These are phyloP conservation scores for Neonectria punicea DNA, from an alignment of 2,329 filamentous ascomycete genomes.

Conservation along the genomic window DNA sequence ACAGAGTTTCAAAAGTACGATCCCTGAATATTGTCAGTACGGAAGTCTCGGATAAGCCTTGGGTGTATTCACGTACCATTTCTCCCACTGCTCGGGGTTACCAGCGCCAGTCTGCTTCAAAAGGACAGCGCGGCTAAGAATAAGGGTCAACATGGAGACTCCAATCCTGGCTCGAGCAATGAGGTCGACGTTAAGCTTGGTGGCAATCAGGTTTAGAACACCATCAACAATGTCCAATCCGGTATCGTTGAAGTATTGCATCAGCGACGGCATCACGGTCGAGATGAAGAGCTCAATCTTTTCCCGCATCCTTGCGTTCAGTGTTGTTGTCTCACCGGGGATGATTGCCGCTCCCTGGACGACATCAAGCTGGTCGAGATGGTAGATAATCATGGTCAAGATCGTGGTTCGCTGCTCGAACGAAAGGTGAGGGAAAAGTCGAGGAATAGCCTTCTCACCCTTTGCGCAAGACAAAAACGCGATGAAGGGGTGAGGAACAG, in stretches of 20 bases:
- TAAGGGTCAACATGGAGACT: conserved; percentile 89
- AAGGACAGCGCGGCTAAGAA: conserved; percentile 92
- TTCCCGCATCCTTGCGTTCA: conserved; percentile 84
- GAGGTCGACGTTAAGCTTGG: conserved; percentile 84
- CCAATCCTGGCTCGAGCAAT: conserved; percentile 90
- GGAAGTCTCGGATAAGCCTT: background rate
- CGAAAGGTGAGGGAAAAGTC: conserved; percentile 92
- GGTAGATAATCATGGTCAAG: conserved; percentile 93
- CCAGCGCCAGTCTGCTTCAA: conserved; percentile 83
- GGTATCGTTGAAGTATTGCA: conserved; percentile 91
- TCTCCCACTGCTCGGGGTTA: conserved; percentile 78
- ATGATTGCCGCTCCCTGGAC: conserved; percentile 82
- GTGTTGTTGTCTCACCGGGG: conserved; percentile 74
- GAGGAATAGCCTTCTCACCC: conserved; percentile 94
- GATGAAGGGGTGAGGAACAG: conserved; percentile 90
- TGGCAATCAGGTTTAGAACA: conserved; percentile 84
- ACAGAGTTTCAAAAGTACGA: conserved; percentile 84
- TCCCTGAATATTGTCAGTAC: conserved; percentile 64
- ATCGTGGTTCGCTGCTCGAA: conserved; percentile 95
- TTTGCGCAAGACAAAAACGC: conserved; percentile 94
- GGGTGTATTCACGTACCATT: conserved; percentile 70
- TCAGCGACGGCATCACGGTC: conserved; percentile 88
- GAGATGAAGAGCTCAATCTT: conserved; percentile 92
- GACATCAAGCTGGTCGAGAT: conserved; percentile 92
- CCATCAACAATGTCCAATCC: conserved; percentile 91